Percentiles rank a stretch among this genome's conserved stretches.
Conservation (phyloP, 2,329 filamentous ascomycete genomes). For the Colletotrichum lentis region DNA sequence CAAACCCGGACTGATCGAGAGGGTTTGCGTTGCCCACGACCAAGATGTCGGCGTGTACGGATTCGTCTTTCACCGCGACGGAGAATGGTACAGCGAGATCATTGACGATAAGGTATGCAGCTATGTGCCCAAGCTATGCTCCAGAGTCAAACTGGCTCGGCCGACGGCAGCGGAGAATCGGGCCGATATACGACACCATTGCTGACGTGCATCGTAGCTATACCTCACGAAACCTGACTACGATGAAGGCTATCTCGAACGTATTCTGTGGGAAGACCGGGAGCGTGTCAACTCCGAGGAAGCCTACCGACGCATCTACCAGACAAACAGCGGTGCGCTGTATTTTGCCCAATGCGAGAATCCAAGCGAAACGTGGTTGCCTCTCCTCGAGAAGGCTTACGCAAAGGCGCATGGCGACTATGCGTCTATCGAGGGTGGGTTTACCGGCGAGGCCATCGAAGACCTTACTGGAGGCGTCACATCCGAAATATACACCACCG, state of each 20-base stretch:
- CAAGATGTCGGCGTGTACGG: constrained; percentile 82
- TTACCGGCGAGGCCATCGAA: constrained; percentile 66
- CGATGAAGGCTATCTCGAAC: constrained; percentile 62
- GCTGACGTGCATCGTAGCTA: constrained; percentile 45
- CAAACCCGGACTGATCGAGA: constrained; percentile 75
- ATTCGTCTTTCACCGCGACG: constrained; percentile 84
- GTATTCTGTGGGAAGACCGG: constrained; percentile 54
- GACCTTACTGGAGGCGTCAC: constrained; percentile 72
- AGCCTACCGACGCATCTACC: constrained; percentile 73
- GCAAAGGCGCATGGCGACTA: constrained; percentile 86
- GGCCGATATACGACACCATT: neutral
- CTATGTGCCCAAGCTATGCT: neutral
- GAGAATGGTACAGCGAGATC: constrained; percentile 72
- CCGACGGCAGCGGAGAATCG: neutral
- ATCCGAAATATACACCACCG: constrained; percentile 69
- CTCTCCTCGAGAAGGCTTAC: constrained; percentile 80
- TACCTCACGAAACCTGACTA: constrained; percentile 67
- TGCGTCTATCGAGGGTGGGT: constrained; percentile 76
- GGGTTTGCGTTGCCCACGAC: constrained; percentile 76
- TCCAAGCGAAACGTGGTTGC: constrained; percentile 82
- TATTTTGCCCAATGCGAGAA: constrained; percentile 80
- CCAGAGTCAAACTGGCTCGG: neutral
- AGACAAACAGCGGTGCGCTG: constrained; percentile 76
- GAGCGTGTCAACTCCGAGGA: constrained; percentile 63
- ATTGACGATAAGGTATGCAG: constrained; percentile 61